Conservation (phyloP, 257 asterid species). For the Penstemon newberryi region DNA sequence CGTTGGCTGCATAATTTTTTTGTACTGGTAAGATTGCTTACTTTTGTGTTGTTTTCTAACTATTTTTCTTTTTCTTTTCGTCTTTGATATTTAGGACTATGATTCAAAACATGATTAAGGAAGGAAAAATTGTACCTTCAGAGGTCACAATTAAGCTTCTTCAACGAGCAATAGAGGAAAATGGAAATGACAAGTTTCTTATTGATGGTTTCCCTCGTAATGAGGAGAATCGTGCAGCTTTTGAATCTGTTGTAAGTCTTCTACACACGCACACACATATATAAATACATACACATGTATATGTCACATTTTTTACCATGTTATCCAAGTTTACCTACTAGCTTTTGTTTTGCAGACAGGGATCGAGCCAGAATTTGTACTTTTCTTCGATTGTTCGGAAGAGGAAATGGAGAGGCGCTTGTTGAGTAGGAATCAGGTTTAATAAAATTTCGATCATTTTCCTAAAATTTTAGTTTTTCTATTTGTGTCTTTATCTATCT, state of each 20-base stretch:
- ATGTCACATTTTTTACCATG: not conserved
- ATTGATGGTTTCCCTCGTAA: constrained; percentile 96
- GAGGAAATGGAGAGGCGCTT: constrained; percentile 70
- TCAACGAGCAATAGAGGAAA: constrained; percentile 69
- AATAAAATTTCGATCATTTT: constrained; percentile 15
- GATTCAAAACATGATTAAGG: constrained; percentile 83
- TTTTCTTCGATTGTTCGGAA: constrained; percentile 61
- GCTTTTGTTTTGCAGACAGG: constrained; percentile 55
- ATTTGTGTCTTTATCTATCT: not conserved
- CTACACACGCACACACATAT: too few species aligned
- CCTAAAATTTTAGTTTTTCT: constrained; percentile 26
- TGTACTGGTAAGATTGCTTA: not conserved
- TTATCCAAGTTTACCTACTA: too few species aligned
- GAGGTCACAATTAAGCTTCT: constrained; percentile 85
- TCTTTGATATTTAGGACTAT: constrained; percentile 54
- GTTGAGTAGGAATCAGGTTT: constrained; percentile 56
- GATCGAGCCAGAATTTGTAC: constrained; percentile 72
- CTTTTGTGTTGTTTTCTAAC: not conserved
- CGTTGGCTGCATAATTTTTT: not conserved
- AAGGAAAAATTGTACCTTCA: constrained; percentile 88
- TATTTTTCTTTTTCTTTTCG: not conserved
- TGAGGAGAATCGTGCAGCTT: constrained; percentile 90
- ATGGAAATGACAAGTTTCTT: constrained; percentile 78
- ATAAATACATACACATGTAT: too few species aligned
- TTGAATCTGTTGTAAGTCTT: constrained; percentile 72